A percentile compares a stretch with the other conserved stretches of the same genome.
phyloP scores from a whole-genome alignment of 257 asterid genomes.

The Plantago elongata region DNA sequence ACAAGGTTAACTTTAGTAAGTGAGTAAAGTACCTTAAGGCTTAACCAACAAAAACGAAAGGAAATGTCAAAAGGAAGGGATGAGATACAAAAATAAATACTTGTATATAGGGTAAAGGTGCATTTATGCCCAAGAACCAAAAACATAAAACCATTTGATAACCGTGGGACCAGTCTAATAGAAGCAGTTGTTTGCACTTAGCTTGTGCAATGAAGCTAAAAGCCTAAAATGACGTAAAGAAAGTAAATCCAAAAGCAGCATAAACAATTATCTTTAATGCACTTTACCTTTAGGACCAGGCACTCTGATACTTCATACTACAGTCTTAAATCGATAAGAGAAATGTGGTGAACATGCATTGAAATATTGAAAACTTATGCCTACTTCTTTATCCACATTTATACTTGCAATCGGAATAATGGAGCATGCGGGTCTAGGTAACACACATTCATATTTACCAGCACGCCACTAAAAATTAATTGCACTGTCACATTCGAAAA shows the following conservation, averaged over 20 bases:
- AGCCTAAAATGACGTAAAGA: no score
- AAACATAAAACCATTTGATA: not conserved
- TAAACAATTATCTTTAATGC: no score
- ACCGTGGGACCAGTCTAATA: conserved; percentile 12
- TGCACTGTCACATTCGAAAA: no score
- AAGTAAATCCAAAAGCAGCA: no score
- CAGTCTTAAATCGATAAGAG: not conserved
- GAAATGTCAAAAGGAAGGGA: not conserved
- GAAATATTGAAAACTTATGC: not conserved
- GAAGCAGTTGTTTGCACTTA: not conserved
- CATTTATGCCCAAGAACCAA: not conserved
- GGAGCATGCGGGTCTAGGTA: no score
- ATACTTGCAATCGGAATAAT: no score
- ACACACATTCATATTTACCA: no score
- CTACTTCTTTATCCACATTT: no score
- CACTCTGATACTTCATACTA: not conserved
- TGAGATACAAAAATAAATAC: no score
- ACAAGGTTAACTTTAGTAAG: no score
- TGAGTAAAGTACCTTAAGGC: not conserved
- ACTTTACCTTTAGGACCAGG: no score
- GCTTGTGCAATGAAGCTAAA: not conserved
- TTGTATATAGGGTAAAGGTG: not conserved
- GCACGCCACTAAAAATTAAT: no score
- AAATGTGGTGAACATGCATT: not conserved
- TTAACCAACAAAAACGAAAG: not conserved